Base-by-base conservation (phyloP, 2,329 filamentous ascomycete genomes). In the Pezicula carpinea region DNA sequence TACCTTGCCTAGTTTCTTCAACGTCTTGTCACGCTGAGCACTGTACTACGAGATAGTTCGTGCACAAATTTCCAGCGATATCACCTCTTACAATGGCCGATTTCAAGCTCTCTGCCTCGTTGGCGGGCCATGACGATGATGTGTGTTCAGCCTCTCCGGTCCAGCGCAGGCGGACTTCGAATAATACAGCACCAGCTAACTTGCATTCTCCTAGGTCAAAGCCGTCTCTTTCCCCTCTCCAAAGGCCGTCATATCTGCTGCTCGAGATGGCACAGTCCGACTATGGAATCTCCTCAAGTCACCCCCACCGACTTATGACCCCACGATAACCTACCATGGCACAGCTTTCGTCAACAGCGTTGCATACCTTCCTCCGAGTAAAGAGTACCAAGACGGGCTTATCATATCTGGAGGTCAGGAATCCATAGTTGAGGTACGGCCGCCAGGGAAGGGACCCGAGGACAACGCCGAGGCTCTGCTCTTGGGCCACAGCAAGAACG, bases 91-190 rank as follows among this genome's bases (percentile, higher is more conserved):
- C 55, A 59, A 91, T 92, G 86, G 73, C 77, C 68, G 85, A 90
- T 65, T 97, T 89, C 77, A 96, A 92, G 78, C 82, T 99, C 63
- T 95, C 93, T 52, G 90, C 92, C 58, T 87, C 89, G 63, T 79
- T 99, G 56, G 74, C 83, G 58, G 92, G 89, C 62, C 93, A 99
- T 67, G 87, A 93, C 67, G 86, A 93, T 66, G 93, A 99, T 81
- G 93, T 96, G 42, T 43, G n/a, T 42, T 17, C 21, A 11, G n/a
- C 38, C 23, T 33, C 14, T 32, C 40, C 15, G 18, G n/a, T 13
- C 15, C 23, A 22, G 38, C 19, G 2, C 32, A 35, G 29, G 32
- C 17, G 26, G 38, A 51, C 32, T 46, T 44, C 53, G 49, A 43
- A 42, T 52, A 50, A 56, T 50, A 35, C 35, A 49, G 47, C 22